Conservation (phyloP, 441 rosid genomes). For the Populus hybrid region DNA sequence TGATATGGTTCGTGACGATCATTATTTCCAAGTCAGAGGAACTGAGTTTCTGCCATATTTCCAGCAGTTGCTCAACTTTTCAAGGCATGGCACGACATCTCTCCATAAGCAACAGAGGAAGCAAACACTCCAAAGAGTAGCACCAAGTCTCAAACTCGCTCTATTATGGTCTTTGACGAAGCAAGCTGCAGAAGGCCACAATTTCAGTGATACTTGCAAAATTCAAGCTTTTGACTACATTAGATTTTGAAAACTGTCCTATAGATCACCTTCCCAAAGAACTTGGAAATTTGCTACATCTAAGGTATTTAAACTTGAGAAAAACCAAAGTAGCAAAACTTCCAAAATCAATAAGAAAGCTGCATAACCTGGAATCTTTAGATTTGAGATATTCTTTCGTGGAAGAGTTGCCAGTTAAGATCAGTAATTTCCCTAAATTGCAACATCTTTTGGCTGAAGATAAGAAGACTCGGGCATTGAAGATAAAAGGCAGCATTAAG, state of each 20-base stretch:
- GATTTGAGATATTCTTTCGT: background rate
- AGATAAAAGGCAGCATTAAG: background rate
- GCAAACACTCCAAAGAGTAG: too few species aligned
- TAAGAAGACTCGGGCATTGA: background rate
- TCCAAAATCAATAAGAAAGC: background rate
- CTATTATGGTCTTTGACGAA: background rate
- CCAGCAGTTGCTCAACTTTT: too few species aligned
- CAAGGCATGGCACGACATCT: too few species aligned
- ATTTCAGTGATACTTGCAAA: background rate
- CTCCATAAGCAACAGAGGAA: too few species aligned
- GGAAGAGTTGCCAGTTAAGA: background rate
- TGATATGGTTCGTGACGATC: too few species aligned
- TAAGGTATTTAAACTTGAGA: background rate
- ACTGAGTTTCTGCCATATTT: too few species aligned
- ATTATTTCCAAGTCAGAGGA: too few species aligned
- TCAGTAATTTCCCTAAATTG: background rate
- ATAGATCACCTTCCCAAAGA: too few species aligned
- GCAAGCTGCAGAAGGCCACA: background rate
- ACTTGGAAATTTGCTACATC: background rate
- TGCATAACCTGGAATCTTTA: background rate
- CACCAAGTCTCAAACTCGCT: too few species aligned
- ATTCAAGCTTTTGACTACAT: background rate
- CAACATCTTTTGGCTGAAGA: background rate
- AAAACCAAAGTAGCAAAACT: background rate
- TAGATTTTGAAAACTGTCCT: too few species aligned